Conservation (phyloP, 768 basidiomycete species). For the Amanita rimosa region DNA sequence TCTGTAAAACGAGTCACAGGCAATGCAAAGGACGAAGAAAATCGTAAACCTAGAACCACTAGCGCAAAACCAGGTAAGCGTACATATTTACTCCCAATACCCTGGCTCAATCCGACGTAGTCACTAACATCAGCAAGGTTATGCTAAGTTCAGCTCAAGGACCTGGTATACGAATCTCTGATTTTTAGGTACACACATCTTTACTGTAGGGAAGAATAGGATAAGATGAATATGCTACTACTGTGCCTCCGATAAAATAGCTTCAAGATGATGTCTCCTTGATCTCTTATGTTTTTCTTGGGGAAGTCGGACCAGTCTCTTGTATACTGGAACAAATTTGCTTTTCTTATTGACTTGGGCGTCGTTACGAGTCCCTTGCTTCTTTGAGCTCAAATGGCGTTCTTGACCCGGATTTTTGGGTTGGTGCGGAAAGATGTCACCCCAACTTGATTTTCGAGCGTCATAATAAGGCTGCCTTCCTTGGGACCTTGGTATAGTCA, state of each 20-base stretch:
- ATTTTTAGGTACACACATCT: constrained; percentile 33
- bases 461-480: constrained; percentile 95
- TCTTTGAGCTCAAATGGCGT: constrained; percentile 31
- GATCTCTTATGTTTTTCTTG: not conserved
- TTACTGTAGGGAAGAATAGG: not conserved
- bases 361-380: not conserved
- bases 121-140: constrained; percentile 69
- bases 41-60: constrained; percentile 22
- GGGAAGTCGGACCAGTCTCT: not conserved
- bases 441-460: constrained; percentile 88
- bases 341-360: not conserved
- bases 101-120: constrained; percentile 21
- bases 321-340: not conserved
- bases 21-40: constrained; percentile 46
- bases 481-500: constrained; percentile 88
- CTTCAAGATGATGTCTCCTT: not conserved
- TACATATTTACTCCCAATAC: not conserved
- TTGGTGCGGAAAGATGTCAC: constrained; percentile 87
- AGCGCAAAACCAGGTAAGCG: constrained; percentile 38
- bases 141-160: constrained; percentile 79
- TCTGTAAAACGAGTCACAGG: constrained; percentile 70
- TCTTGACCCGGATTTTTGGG: constrained; percentile 71
- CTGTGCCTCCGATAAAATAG: not conserved
- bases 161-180: constrained; percentile 82
- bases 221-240: not conserved